These are phyloP conservation scores for Sporisorium exsertum DNA, from an alignment of 1,284 basidiomycete genomes.

Conservation along the genomic window DNA sequence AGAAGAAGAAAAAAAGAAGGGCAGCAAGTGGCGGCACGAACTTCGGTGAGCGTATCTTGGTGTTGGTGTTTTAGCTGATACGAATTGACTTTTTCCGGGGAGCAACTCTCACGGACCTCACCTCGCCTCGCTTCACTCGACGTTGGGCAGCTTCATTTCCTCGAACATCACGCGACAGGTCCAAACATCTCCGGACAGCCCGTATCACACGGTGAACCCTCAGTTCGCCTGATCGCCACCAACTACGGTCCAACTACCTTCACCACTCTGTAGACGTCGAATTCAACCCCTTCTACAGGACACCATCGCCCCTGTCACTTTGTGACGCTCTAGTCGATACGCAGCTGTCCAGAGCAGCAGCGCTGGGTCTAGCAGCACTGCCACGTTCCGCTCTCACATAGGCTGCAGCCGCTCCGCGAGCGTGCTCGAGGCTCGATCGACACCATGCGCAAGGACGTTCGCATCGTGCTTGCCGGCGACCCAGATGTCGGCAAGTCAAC, in stretches of 20 bases:
- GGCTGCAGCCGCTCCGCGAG: conserved; percentile 22
- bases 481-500: conserved; percentile 74
- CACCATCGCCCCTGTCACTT: background rate
- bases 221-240: background rate
- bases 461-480: conserved; percentile 93
- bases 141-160: background rate
- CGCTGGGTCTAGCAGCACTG: background rate
- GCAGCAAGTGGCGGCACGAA: background rate
- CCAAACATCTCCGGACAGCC: background rate
- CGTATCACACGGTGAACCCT: background rate
- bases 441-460: conserved; percentile 84
- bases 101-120: conserved; percentile 1
- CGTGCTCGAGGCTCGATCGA: conserved; percentile 18
- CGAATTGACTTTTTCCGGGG: background rate
- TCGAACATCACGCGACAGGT: background rate
- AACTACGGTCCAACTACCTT: background rate
- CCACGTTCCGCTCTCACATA: background rate
- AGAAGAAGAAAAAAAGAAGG: background rate
- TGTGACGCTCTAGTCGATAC: background rate
- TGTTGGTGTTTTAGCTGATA: conserved; percentile 14
- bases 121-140: background rate
- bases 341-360: background rate
- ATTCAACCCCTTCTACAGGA: background rate
- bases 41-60: background rate
- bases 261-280: background rate